Percentiles rank a stretch among this genome's conserved stretches.
phyloP scores from a whole-genome alignment of 1,284 basidiomycete species.

The Sporisorium scitamineum region DNA sequence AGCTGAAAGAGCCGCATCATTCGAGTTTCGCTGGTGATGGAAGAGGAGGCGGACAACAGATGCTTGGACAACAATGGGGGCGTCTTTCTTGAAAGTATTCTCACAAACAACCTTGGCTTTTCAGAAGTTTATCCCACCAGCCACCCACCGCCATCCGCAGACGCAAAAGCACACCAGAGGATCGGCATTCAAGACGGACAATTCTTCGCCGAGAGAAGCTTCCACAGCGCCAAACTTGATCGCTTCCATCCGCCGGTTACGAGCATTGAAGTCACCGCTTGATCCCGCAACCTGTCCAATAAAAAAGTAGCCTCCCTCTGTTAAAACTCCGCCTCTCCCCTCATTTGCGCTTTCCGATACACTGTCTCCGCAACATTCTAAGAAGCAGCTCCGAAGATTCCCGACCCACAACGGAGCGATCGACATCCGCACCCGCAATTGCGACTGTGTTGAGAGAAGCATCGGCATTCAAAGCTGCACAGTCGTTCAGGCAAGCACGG shows the following conservation, averaged over 20 bases:
- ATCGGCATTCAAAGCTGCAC: not conserved
- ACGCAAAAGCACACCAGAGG: not conserved
- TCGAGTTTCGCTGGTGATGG: not conserved
- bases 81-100: too few species aligned
- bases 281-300: slow-evolving; percentile 8
- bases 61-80: not conserved
- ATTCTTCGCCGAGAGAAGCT: not conserved
- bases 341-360: not conserved
- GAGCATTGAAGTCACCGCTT: slow-evolving; percentile 1
- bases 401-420: not conserved
- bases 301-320: not conserved
- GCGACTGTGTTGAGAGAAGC: not conserved
- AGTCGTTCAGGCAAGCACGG: not conserved
- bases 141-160: too few species aligned
- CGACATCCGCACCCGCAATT: too few species aligned
- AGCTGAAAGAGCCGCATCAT: slow-evolving; percentile 10
- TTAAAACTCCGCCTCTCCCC: slow-evolving; percentile 11
- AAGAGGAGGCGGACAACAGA: not conserved
- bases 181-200: not conserved
- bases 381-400: too few species aligned
- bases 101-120: too few species aligned
- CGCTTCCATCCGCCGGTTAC: not conserved
- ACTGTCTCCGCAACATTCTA: not conserved
- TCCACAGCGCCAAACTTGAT: not conserved
- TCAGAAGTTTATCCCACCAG: too few species aligned